Evolutionary conservation across 257 asterid genomes (phyloP).

Genomic region (Fraxinus excelsior): DNA sequence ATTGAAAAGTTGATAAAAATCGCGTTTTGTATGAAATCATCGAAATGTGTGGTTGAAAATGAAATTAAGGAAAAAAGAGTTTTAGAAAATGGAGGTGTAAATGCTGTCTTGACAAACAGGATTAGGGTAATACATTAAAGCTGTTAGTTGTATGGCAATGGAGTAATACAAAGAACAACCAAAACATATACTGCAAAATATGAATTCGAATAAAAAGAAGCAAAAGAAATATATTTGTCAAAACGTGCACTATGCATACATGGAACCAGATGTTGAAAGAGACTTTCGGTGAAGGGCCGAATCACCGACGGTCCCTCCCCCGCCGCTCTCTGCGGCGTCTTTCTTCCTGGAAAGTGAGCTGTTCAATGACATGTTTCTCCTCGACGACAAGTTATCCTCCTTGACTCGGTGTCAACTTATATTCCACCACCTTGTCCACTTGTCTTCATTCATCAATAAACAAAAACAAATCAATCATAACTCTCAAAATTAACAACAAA

Average conservation of each 20-base stretch:
- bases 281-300: conserved; percentile 53
- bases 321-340: conserved; percentile 35
- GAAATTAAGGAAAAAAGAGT: too few relatives aligned
- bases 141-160: too few relatives aligned
- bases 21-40: too few relatives aligned
- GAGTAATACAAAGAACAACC: background rate
- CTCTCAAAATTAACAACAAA: background rate
- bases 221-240: background rate
- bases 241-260: conserved; percentile 37
- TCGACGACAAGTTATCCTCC: conserved; percentile 56
- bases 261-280: conserved; percentile 61
- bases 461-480: background rate
- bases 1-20: too few relatives aligned
- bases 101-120: too few relatives aligned
- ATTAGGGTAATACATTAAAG: background rate
- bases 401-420: conserved; percentile 63
- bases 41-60: too few relatives aligned
- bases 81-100: too few relatives aligned
- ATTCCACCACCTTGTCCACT: conserved; percentile 39
- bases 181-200: background rate
- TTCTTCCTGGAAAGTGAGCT: conserved; percentile 47
- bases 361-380: conserved; percentile 65
- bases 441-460: conserved; percentile 6
- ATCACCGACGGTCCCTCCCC: conserved; percentile 33
- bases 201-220: background rate